phyloP scores from a whole-genome alignment of 345 rosid genomes.

The Orychophragmus violaceus region DNA sequence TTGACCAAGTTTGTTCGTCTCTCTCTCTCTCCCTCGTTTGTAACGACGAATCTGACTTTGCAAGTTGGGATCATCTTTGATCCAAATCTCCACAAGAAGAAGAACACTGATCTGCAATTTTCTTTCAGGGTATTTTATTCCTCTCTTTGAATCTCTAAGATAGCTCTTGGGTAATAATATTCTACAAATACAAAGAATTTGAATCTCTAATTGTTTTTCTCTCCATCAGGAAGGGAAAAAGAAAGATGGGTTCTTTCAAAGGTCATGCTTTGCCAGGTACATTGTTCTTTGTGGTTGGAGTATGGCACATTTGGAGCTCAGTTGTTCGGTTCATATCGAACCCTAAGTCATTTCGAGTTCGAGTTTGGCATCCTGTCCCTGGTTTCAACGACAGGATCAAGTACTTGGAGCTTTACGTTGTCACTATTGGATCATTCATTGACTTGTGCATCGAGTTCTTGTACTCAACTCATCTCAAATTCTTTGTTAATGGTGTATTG shows the following conservation, averaged over 20 bases:
- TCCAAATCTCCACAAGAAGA: not conserved
- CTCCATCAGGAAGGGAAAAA: no score
- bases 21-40: constrained; percentile 7
- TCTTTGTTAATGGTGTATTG: constrained; percentile 67
- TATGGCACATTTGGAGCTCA: constrained; percentile 85
- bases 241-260: constrained; percentile 82
- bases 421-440: constrained; percentile 64
- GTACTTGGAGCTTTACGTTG: constrained; percentile 76
- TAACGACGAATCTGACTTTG: constrained; percentile 21
- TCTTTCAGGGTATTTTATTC: not conserved
- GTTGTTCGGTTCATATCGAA: constrained; percentile 51
- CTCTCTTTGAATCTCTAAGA: not conserved
- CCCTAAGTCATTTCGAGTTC: constrained; percentile 63
- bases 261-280: constrained; percentile 93
- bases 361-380: constrained; percentile 83
- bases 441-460: constrained; percentile 86
- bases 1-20: not conserved
- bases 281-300: constrained; percentile 64
- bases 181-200: no score
- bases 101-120: not conserved
- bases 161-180: not conserved
- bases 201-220: not conserved
- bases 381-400: constrained; percentile 72
- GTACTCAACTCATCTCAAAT: constrained; percentile 86
- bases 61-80: not conserved